A percentile compares a stretch with the other conserved stretches of the same genome.
phyloP scores from a whole-genome alignment of 164 flowering plant species.

The Magnolia changhungtana region DNA sequence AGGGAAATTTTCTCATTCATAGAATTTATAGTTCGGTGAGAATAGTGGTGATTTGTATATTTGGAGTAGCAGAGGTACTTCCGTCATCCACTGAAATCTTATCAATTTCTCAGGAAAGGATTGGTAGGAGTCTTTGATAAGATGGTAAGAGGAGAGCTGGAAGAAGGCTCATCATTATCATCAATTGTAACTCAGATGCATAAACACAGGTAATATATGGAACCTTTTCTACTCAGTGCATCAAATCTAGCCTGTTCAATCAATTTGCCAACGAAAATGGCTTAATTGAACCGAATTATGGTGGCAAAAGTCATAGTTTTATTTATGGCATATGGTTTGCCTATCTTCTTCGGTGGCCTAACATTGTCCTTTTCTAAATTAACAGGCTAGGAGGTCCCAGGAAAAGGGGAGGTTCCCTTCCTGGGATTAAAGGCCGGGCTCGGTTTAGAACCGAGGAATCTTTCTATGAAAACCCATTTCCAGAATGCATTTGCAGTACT shows the following conservation, averaged over 20 bases:
- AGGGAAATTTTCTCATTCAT: no score
- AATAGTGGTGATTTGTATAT: no score
- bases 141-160: conserved; percentile 61
- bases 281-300: neutral
- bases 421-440: conserved; percentile 82
- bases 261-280: neutral
- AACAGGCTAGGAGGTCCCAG: conserved; percentile 86
- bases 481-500: conserved; percentile 77
- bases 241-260: neutral
- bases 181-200: conserved; percentile 56
- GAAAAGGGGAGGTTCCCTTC: conserved; percentile 51
- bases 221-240: neutral
- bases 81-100: neutral
- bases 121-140: conserved; percentile 75
- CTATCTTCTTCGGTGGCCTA: neutral
- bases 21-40: no score
- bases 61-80: neutral
- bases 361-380: neutral
- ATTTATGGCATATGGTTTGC: neutral
- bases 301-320: neutral
- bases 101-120: conserved; percentile 52
- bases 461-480: conserved; percentile 86
- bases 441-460: conserved; percentile 81
- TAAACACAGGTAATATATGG: conserved; percentile 48
- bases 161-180: conserved; percentile 54